These are phyloP conservation scores for Coelastrella sp. DNA, from an alignment of 139 green algal genomes.

Conservation along the genomic window DNA sequence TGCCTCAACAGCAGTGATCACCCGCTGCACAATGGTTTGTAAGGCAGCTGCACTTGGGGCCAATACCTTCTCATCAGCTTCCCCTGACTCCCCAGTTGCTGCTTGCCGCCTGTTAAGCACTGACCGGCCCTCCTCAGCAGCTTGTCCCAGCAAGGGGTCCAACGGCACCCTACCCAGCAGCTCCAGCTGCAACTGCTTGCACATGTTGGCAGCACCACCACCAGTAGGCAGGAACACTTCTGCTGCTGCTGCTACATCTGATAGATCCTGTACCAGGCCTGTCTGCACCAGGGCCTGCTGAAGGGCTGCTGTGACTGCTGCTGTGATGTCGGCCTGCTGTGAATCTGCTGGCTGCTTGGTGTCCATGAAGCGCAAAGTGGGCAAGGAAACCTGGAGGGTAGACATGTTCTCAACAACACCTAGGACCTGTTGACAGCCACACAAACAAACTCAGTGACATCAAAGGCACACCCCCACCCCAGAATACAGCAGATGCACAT, in stretches of 20 bases:
- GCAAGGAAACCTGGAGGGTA: constrained; percentile 70
- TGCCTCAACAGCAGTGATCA: constrained; percentile 30
- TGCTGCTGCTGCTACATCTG: constrained; percentile 36
- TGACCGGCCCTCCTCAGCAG: constrained; percentile 76
- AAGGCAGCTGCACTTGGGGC: constrained; percentile 37
- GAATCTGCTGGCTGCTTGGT: constrained; percentile 4
- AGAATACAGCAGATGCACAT: not conserved
- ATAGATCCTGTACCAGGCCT: not conserved
- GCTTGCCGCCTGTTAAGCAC: constrained; percentile 49
- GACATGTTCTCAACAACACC: constrained; percentile 99
- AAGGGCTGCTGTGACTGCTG: constrained; percentile 51
- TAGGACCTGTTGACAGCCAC: constrained; percentile 77
- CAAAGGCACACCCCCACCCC: no score
- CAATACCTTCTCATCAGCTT: not conserved
- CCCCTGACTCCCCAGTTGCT: not conserved
- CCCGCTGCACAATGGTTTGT: constrained; percentile 33
- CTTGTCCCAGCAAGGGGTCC: constrained; percentile 77
- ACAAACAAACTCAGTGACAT: not conserved
- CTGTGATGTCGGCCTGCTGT: constrained; percentile 56
- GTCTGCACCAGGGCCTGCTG: constrained; percentile 35
- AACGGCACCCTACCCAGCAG: constrained; percentile 91
- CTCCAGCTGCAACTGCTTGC: constrained; percentile 77
- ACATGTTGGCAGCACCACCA: constrained; percentile 84
- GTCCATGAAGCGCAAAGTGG: constrained; percentile 67
- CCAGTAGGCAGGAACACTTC: constrained; percentile 80